Evolutionary conservation across 2,329 filamentous ascomycete species (phyloP), one percentile per base, ranked within the genome.

Genomic region (Myriosclerotinia duriaeana): DNA sequence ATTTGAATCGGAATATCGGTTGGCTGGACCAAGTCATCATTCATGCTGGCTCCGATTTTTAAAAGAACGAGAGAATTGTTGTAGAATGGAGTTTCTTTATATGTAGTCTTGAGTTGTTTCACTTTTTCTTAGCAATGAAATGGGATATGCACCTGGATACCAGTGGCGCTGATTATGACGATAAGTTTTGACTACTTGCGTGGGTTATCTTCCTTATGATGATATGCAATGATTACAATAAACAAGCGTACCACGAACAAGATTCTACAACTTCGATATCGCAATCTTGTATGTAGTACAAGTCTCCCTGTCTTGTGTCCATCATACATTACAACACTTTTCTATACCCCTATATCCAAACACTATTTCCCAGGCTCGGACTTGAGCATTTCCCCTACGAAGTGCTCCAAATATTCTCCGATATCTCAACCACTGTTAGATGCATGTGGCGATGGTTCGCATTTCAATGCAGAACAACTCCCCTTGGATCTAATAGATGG

Each of bases 31-130:
- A 26, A 26, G 26, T 26, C 26, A 26, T 26, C 26, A 26, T 26
- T 26, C 26, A 26, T 26, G 26, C 26, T 26, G 26, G 26, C 26
- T 26, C 26, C 26, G 26, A 26, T 26, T 26, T 26, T 26, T 26
- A 40, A 8, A 40, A 40, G 38, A 8, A 40, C 38, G 38, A 40
- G 84, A 68, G 42, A 77, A 80, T 20, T 81, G 81, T 48, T 84
- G 79, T 15, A 72, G 74, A 63, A 20, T 44, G 2, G 5, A 36
- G 36, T 9, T 22, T 8, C 12, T 36, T 7, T 14, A 58, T 17
- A n/a, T n/a, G n/a, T n/a, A 12, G 38, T 40, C 7, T 40, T 8
- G 40, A 22, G 20, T 11, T 36, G 17, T 40, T 26, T 26, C 26
- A 26, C 26, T 26, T 26, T 26, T 26, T 26, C 2, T 26, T 26